Percentiles rank a stretch among this genome's conserved stretches.
phyloP scores from a whole-genome alignment of 179 eudicot species.

The Spinacia oleracea region DNA sequence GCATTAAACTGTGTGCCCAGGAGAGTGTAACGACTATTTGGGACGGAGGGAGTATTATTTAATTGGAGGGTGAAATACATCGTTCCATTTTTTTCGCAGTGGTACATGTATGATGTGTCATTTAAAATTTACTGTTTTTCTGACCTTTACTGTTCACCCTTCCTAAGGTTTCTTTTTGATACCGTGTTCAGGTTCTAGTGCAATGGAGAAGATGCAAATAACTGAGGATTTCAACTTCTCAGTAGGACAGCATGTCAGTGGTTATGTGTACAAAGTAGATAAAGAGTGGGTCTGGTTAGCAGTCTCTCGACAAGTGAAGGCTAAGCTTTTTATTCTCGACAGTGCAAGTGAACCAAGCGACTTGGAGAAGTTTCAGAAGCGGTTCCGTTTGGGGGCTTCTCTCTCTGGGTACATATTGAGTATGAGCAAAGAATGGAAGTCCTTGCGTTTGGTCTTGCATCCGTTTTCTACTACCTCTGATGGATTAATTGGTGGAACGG shows the following conservation, averaged over 20 bases:
- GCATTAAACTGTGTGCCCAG: no score
- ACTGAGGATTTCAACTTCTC: slow-evolving; percentile 55
- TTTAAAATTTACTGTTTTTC: not conserved
- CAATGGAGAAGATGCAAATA: slow-evolving; percentile 23
- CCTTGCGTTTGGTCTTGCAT: slow-evolving; percentile 59
- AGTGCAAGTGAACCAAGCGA: slow-evolving; percentile 70
- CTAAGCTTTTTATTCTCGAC: slow-evolving; percentile 82
- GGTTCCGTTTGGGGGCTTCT: slow-evolving; percentile 55
- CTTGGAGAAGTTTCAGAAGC: slow-evolving; percentile 66
- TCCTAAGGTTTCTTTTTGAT: not conserved
- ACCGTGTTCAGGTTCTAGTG: slow-evolving; percentile 40
- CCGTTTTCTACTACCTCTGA: slow-evolving; percentile 39
- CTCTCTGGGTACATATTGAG: slow-evolving; percentile 63
- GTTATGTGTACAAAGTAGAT: slow-evolving; percentile 85
- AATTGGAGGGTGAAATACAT: not conserved
- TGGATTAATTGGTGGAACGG: slow-evolving; percentile 25
- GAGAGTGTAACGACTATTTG: no score
- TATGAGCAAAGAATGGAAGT: slow-evolving; percentile 56
- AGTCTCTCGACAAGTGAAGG: slow-evolving; percentile 72
- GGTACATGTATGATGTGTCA: not conserved
- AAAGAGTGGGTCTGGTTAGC: slow-evolving; percentile 86
- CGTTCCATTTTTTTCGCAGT: not conserved
- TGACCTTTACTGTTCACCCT: not conserved
- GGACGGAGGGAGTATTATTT: no score
- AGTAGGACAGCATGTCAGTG: slow-evolving; percentile 65